phyloP scores from a whole-genome alignment of 139 green algal species.

The Coelastrella sp. region DNA sequence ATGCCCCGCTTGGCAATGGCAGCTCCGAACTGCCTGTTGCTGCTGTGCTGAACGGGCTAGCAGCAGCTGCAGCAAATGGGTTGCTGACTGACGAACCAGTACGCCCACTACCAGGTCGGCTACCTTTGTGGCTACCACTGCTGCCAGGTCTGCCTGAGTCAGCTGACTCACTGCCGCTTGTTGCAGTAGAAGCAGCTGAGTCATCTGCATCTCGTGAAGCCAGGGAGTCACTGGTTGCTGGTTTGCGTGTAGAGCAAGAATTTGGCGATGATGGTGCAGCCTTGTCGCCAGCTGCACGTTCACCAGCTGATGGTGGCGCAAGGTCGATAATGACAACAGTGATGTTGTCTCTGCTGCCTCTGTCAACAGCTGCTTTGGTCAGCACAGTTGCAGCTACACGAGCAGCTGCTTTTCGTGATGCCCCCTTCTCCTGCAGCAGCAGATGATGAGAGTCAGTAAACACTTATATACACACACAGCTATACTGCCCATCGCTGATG shows the following conservation, averaged over 20 bases:
- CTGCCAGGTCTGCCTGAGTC: slow-evolving; percentile 2
- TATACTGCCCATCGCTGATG: no score
- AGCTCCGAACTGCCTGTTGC: slow-evolving; percentile 41
- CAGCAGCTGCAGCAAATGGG: slow-evolving; percentile 42
- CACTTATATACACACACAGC: no score
- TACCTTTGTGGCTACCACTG: slow-evolving; percentile 13
- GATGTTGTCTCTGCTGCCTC: slow-evolving; percentile 77
- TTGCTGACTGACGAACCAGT: not conserved
- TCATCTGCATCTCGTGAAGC: not conserved
- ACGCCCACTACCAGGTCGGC: not conserved
- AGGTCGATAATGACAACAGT: slow-evolving; percentile 79
- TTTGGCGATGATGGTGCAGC: not conserved
- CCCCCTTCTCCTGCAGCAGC: slow-evolving; percentile 60
- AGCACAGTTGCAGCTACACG: slow-evolving; percentile 75
- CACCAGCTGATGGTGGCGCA: not conserved
- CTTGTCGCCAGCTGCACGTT: not conserved
- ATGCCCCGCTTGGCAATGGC: slow-evolving; percentile 15
- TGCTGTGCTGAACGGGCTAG: slow-evolving; percentile 26
- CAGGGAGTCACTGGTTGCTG: not conserved
- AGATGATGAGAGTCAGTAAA: not conserved
- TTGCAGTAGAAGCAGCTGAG: not conserved
- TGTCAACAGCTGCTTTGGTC: slow-evolving; percentile 74
- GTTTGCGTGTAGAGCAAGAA: not conserved
- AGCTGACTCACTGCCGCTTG: not conserved
- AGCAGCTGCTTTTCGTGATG: slow-evolving; percentile 64